Base-by-base conservation (phyloP, 148 eudicot species). In the Camellia japonica region DNA sequence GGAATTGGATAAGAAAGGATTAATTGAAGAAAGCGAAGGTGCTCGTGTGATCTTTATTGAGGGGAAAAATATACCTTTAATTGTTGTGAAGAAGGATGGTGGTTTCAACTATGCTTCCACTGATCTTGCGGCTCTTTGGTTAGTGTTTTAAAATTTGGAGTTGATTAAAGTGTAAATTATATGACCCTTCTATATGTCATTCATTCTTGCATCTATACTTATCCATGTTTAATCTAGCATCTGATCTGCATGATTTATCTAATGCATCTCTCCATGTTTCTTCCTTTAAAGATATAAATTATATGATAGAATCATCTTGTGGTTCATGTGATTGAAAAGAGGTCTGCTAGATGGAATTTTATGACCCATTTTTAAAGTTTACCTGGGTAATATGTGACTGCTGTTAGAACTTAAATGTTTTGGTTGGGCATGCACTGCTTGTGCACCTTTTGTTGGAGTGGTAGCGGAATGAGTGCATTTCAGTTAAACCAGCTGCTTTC, bases 71-170 rank as follows among this genome's bases (percentile, higher is more conserved):
- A 88, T 86, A 65, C 98, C 99, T 79, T 92, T 97, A 60, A 97
- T 97, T 73, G 99, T 97, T 70, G 90, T 87, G 76, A 97, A 97
- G 90, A 92, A 87, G 18, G 98, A 97, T 89, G 99, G 99, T 66
- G 97, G 99, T 75, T 97, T 76, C 89, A 97, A 97, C 80, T 97
- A 97, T 84, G 97, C 98, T 74, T 94, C 99, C 16, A 94, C 99
- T 64, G 99, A 97, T 88, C 90, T 97, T 69, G 65, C 99, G 23
- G 99, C 99, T 80, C 86, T 97, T 65, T 91, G 98, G 98, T 97
- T 75, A 81, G 91, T 90, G 30, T 54, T 79, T 44, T 71, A 7
- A 71, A 55, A 13, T 70, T 56, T 77, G 68, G 5, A 42, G 30
- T 56, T 38, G 64, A 18, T 78, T 3, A 49, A 76, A 44, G 18